Evolutionary conservation across 148 eudicot genomes (phyloP).

Genomic region (Dysphania ambrosioides): DNA sequence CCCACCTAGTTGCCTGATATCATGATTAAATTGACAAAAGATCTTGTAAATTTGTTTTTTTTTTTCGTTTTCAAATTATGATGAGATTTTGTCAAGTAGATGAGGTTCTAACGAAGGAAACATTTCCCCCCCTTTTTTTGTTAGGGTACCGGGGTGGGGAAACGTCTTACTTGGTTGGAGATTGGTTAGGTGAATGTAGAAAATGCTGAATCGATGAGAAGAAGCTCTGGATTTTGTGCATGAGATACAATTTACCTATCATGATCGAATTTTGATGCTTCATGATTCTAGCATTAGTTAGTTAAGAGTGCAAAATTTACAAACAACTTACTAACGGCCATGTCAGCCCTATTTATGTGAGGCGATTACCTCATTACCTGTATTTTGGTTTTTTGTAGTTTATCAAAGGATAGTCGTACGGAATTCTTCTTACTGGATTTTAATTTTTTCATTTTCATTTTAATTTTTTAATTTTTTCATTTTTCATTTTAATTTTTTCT

Average conservation of each 20-base stretch:
- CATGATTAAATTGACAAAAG: neutral
- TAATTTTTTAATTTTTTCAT: slow-evolving; percentile 3
- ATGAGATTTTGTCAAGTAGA: neutral
- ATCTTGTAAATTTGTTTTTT: neutral
- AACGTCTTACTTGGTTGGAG: neutral
- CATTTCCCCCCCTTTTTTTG: neutral
- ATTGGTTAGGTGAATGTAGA: neutral
- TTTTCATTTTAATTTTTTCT: too few species aligned
- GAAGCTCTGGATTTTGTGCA: neutral
- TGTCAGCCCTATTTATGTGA: too few species aligned
- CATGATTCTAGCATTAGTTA: neutral
- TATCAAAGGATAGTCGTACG: neutral
- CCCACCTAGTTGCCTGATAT: slow-evolving; percentile 3
- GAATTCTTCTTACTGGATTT: neutral
- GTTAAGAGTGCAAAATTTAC: neutral
- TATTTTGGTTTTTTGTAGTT: slow-evolving; percentile 3
- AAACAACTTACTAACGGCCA: neutral
- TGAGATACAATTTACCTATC: neutral
- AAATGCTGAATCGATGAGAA: neutral
- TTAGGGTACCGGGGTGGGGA: neutral
- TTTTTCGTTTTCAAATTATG: neutral
- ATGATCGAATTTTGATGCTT: neutral
- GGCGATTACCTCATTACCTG: neutral
- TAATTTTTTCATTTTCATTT: slow-evolving; percentile 6
- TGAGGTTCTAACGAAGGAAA: neutral